These are phyloP conservation scores for Fallopia convolvulus DNA, from an alignment of 148 eudicot species.

Conservation along the genomic window DNA sequence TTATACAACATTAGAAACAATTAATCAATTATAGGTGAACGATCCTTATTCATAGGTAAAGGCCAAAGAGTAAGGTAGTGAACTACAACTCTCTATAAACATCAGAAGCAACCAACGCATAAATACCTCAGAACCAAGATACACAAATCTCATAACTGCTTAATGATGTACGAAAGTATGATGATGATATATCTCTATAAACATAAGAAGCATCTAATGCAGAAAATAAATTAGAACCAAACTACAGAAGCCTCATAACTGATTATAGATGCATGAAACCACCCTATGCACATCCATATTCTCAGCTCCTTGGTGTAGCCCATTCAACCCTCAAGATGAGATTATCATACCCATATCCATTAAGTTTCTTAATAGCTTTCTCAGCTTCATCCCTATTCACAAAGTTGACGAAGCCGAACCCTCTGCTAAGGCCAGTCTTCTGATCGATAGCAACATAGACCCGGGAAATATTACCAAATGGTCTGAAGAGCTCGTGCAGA, in stretches of 20 bases:
- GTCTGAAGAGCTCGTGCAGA: slow-evolving; percentile 74
- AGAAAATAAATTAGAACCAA: neutral
- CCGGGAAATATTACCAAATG: slow-evolving; percentile 67
- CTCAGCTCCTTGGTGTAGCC: slow-evolving; percentile 65
- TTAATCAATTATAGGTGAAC: no score
- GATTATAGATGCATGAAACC: neutral
- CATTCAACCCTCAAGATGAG: slow-evolving; percentile 90
- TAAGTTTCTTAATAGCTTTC: slow-evolving; percentile 79
- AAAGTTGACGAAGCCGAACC: slow-evolving; percentile 82
- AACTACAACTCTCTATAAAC: neutral
- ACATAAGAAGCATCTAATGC: neutral
- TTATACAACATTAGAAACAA: no score
- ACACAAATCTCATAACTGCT: neutral
- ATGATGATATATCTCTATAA: neutral
- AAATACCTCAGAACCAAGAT: neutral
- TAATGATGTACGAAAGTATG: neutral
- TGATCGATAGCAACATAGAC: slow-evolving; percentile 96
- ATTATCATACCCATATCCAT: slow-evolving; percentile 92
- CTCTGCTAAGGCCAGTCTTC: slow-evolving; percentile 86
- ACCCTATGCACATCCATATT: neutral
- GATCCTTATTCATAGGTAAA: no score
- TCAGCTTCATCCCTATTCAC: slow-evolving; percentile 79
- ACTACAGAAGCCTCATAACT: neutral
- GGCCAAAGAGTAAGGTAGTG: neutral
- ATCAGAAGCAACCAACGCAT: neutral